Evolutionary conservation across 208 protist species (phyloP), one percentile per base, ranked within the genome.

Genomic region (Leishmania arabica): DNA sequence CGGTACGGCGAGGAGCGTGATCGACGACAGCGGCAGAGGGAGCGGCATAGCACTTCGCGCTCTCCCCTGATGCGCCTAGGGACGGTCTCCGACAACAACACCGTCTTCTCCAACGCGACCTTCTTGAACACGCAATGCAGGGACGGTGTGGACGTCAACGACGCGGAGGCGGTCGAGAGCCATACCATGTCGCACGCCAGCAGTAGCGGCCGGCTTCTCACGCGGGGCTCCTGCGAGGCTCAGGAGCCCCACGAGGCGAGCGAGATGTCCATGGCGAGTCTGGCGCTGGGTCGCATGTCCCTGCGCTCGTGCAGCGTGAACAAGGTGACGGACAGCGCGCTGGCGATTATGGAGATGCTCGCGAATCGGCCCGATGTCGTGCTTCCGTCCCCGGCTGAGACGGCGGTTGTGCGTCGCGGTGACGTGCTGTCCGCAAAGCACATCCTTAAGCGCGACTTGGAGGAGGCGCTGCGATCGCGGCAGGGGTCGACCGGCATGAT

Each of bases 401-500:
- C 90, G n/a, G 80, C 77, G 13, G 71, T 93, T 15, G 83, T 87
- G 54, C 89, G 94, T 42, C 84, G 68, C 21, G 94, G 94, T 45
- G 94, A 97, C 84, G 89, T 97, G 75, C 91, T 97, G 24, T 96
- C 92, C 1, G 69, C 79, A 34, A 88, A 91, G 75, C 86, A 97
- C 80, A 90, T 97, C 80, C 92, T 97, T 45, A 95, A 89, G 78
- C 76, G 92, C 3, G 94, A 97, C 81, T 58, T 94, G 34, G 90
- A 95, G 75, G 94, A 97, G 69, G 91, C 91, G 31, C 72, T 96
- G 78, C 86, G 79, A 11, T 83, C 78, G 53, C 90, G 90, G n/a
- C 83, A 90, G 45, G 92, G 92, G 21, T 65, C 85, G 17, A 95
- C 91, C 3, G 94, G 94, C 40, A 92, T 96, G 75, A 95, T 97